Percentiles rank a stretch among this genome's conserved stretches.
These are phyloP conservation scores for Penicillium fimorum DNA, from an alignment of 495 filamentous ascomycete species.

Conservation along the genomic window DNA sequence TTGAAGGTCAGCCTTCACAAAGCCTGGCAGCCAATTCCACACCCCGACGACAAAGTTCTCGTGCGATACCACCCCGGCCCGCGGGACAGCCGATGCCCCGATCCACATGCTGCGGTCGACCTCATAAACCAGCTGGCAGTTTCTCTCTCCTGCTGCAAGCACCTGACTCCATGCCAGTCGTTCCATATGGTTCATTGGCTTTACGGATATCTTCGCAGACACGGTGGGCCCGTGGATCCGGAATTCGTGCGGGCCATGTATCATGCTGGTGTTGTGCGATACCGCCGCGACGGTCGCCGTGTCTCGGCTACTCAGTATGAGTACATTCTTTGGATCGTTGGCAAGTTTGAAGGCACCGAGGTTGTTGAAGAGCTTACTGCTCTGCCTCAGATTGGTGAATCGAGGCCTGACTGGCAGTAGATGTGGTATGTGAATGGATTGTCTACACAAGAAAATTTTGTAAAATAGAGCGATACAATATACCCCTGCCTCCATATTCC, in stretches of 20 bases:
- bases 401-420: neutral
- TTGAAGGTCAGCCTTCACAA: conserved; percentile 40
- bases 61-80: conserved; percentile 32
- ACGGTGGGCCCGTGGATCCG: conserved; percentile 41
- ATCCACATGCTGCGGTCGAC: conserved; percentile 38
- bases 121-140: conserved; percentile 42
- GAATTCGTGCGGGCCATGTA: conserved; percentile 44
- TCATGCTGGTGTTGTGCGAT: conserved; percentile 46
- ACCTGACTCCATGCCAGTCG: conserved; percentile 36
- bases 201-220: conserved; percentile 36
- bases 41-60: conserved; percentile 32
- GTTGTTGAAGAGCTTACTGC: conserved; percentile 27
- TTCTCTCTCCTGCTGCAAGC: conserved; percentile 32
- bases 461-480: conserved; percentile 7
- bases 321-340: conserved; percentile 39
- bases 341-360: conserved; percentile 35
- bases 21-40: conserved; percentile 30
- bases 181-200: conserved; percentile 41
- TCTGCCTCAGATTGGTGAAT: conserved; percentile 8
- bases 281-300: conserved; percentile 29
- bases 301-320: conserved; percentile 31
- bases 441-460: neutral
- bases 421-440: neutral
- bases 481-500: conserved; percentile 6
- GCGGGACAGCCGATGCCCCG: conserved; percentile 24